phyloP scores from a whole-genome alignment of 1,284 basidiomycete species.

The Hypsizygus ulmarius region DNA sequence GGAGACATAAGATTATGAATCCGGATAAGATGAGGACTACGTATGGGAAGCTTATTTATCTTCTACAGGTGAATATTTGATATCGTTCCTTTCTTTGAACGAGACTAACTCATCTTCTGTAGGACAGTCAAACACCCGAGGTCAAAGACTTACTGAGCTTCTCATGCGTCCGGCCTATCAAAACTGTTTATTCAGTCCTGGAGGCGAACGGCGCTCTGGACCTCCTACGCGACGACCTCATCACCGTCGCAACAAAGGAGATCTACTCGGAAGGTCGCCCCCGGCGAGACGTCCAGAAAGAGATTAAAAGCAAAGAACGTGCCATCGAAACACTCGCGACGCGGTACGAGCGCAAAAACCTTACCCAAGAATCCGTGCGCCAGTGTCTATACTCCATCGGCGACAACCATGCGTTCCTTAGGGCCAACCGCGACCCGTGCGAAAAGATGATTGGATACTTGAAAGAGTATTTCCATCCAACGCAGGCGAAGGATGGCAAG shows the following conservation, averaged over 20 bases:
- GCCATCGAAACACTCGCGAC: conserved; percentile 70
- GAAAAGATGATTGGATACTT: conserved; percentile 75
- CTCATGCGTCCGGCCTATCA: conserved; percentile 70
- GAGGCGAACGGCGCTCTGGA: conserved; percentile 61
- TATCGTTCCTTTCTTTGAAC: neutral
- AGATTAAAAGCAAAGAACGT: conserved; percentile 77
- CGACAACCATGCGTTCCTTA: conserved; percentile 81
- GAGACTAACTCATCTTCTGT: conserved; percentile 5
- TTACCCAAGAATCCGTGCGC: conserved; percentile 61
- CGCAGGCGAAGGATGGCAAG: conserved; percentile 58
- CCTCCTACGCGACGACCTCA: conserved; percentile 69
- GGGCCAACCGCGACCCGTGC: conserved; percentile 79
- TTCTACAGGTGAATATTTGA: conserved; percentile 58
- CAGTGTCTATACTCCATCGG: conserved; percentile 82
- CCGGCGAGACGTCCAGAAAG: conserved; percentile 71
- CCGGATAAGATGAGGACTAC: conserved; percentile 85
- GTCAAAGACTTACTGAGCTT: conserved; percentile 75
- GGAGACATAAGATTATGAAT: conserved; percentile 84
- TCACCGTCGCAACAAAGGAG: conserved; percentile 73
- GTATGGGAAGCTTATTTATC: conserved; percentile 80
- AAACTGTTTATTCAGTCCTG: conserved; percentile 64
- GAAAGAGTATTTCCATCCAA: conserved; percentile 73
- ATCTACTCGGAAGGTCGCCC: conserved; percentile 70
- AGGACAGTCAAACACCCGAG: conserved; percentile 78
- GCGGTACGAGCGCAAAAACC: conserved; percentile 55